A percentile compares a stretch with the other conserved stretches of the same genome.
Evolutionary conservation across 2,329 filamentous ascomycete genomes (phyloP).

Genomic region (Stachybotrys elegans): DNA sequence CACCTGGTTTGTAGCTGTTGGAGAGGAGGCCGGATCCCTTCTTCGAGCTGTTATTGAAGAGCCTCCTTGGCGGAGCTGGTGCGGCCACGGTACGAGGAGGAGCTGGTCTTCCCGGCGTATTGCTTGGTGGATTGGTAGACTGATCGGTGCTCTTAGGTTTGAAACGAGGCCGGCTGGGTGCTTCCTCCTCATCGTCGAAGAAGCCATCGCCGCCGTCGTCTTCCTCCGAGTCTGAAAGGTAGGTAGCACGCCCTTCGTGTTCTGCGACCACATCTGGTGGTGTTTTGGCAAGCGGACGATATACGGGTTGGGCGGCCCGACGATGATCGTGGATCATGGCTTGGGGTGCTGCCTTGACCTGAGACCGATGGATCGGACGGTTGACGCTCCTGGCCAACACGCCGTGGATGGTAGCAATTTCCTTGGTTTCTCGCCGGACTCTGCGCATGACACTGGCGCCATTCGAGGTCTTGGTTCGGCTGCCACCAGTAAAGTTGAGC

Average conservation of each 20-base stretch:
- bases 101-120: no score
- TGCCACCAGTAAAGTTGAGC: slow-evolving; percentile 41
- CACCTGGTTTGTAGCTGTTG: slow-evolving; percentile 17
- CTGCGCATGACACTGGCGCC: slow-evolving; percentile 51
- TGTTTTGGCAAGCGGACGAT: slow-evolving; percentile 18
- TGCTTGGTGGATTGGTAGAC: slow-evolving; percentile 9
- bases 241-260: slow-evolving; percentile 30
- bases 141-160: no score
- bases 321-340: slow-evolving; percentile 50
- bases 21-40: slow-evolving; percentile 17
- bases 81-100: slow-evolving; percentile 10
- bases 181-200: slow-evolving; percentile 22
- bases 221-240: slow-evolving; percentile 35
- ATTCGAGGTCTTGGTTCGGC: slow-evolving; percentile 46
- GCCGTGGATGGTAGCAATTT: slow-evolving; percentile 44
- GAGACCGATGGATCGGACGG: slow-evolving; percentile 24
- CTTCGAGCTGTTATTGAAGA: neutral
- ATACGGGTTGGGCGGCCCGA: slow-evolving; percentile 34
- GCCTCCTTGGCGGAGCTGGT: slow-evolving; percentile 2
- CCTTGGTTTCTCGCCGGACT: slow-evolving; percentile 50
- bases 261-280: slow-evolving; percentile 19
- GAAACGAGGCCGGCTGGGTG: no score
- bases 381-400: slow-evolving; percentile 31
- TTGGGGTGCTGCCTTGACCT: slow-evolving; percentile 44
- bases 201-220: slow-evolving; percentile 18